Base-by-base conservation (phyloP, 805 yeast genomes). In the Ogataea thermomethanolica region DNA sequence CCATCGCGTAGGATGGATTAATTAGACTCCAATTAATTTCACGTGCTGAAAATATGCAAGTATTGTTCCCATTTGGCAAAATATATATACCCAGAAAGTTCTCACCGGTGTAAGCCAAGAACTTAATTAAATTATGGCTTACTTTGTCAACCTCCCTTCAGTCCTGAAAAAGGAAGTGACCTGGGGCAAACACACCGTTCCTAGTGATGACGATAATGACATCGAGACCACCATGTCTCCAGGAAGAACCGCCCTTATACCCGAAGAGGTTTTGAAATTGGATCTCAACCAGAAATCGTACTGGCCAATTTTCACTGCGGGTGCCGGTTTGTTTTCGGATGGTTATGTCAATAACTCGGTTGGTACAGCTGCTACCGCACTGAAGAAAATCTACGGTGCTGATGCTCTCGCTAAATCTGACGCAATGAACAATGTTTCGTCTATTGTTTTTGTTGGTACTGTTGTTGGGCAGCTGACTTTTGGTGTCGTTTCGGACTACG, bases 281-380 rank as follows among this genome's bases (percentile, higher is more conserved):
- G 21, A 43, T 10, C 61, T 49, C 15, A 39, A 49, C 9, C 8
- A 13, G 11, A 59, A 48, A 25, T 46, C 56, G 6, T 55, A 64
- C 49, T 75, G 88, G 83, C 80, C 93, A 5, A 79, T 85, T 35
- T 69, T 84, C 47, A 81, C 87, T 9, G 81, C 95, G 1, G 97
- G 97, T 47, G 93, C 96, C 0, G 97, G 96, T 39, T 71, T 90
- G 33, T 89, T 90, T 64, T 82, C 95, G 26, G 98, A 91, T 64
- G 97, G 97, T 39, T 90, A 89, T 59, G 83, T 87, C 45, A 89
- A 89, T 61, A 87, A 86, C 65, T 80, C 93, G 38, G 84, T 87
- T 42, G 76, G 86, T 44, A 74, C 93, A 8, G 95, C 83, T 12
- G 72, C 81, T 25, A 78, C 90, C 12, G 80, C 90, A 67, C 70